A percentile compares a stretch with the other conserved stretches of the same genome.
These are phyloP conservation scores for Cryptococcus maquisensis DNA, from an alignment of 1,284 basidiomycete genomes.

Conservation along the genomic window DNA sequence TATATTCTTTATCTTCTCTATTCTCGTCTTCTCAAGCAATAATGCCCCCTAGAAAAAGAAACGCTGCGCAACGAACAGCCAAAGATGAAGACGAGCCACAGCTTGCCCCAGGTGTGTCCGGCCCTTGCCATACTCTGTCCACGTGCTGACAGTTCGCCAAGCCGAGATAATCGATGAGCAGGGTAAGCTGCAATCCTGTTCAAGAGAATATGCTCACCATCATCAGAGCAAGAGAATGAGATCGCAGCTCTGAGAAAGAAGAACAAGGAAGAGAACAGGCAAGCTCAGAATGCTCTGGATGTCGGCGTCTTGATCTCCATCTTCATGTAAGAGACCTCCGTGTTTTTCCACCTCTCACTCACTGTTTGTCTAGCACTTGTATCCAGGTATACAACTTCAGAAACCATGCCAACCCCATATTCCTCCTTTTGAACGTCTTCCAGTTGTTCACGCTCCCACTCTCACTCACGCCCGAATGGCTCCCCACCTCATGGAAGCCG, in stretches of 20 bases:
- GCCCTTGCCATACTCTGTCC: neutral
- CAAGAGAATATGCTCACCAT: neutral
- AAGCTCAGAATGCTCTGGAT: slow-evolving; percentile 28
- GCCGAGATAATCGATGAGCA: slow-evolving; percentile 17
- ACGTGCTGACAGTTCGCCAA: neutral
- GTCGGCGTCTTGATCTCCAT: slow-evolving; percentile 24
- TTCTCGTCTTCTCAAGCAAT: neutral
- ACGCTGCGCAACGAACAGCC: slow-evolving; percentile 12
- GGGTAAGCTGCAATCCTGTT: slow-evolving; percentile 11
- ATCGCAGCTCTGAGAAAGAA: slow-evolving; percentile 25
- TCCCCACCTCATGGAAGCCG: slow-evolving; percentile 16
- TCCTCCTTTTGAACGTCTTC: slow-evolving; percentile 8
- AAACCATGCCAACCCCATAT: slow-evolving; percentile 8
- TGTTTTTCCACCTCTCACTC: neutral
- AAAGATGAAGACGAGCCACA: slow-evolving; percentile 10
- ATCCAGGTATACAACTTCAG: slow-evolving; percentile 11
- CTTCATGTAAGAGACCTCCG: slow-evolving; percentile 27
- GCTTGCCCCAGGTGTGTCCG: slow-evolving; percentile 1
- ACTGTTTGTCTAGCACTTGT: slow-evolving; percentile 4
- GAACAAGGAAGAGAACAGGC: slow-evolving; percentile 23
- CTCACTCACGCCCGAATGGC: slow-evolving; percentile 27
- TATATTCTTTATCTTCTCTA: neutral
- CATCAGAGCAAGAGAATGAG: slow-evolving; percentile 36
- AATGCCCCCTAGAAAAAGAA: slow-evolving; percentile 8
- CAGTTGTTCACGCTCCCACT: slow-evolving; percentile 32